These are phyloP conservation scores for Colletotrichum siamense DNA, from an alignment of 2,329 filamentous ascomycete genomes.

Conservation along the genomic window DNA sequence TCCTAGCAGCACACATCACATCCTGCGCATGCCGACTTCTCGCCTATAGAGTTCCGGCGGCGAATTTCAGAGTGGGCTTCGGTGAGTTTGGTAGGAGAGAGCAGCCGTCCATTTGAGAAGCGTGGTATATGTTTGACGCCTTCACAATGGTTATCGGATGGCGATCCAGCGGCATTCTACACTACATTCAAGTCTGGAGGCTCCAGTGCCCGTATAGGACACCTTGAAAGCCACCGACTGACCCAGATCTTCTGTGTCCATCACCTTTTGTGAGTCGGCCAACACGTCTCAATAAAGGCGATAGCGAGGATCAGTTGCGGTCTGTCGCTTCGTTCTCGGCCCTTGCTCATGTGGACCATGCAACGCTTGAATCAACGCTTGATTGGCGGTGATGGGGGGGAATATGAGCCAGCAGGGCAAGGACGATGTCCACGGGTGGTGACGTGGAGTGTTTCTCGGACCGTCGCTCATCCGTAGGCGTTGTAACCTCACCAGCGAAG, in stretches of 20 bases:
- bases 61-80: not conserved
- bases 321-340: not conserved
- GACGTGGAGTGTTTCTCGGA: not conserved
- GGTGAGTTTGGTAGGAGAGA: not conserved
- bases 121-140: not conserved
- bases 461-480: slow-evolving; percentile 9
- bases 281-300: not conserved
- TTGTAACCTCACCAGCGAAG: slow-evolving; percentile 10
- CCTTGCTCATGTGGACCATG: not conserved
- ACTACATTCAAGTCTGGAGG: not conserved
- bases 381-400: not conserved
- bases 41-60: not conserved
- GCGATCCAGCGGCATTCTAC: not conserved
- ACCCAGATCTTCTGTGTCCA: not conserved
- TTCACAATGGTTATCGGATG: not conserved
- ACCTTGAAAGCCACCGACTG: not conserved
- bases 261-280: not conserved
- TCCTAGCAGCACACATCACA: not conserved
- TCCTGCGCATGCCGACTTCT: not conserved
- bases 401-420: not conserved
- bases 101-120: not conserved
- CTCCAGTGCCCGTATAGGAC: not conserved
- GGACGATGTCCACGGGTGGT: not conserved
- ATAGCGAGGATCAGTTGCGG: not conserved
- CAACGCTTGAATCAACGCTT: not conserved